phyloP scores from a whole-genome alignment of 192 early-diverging fungal genomes.

The Coemansia guatemalensis region DNA sequence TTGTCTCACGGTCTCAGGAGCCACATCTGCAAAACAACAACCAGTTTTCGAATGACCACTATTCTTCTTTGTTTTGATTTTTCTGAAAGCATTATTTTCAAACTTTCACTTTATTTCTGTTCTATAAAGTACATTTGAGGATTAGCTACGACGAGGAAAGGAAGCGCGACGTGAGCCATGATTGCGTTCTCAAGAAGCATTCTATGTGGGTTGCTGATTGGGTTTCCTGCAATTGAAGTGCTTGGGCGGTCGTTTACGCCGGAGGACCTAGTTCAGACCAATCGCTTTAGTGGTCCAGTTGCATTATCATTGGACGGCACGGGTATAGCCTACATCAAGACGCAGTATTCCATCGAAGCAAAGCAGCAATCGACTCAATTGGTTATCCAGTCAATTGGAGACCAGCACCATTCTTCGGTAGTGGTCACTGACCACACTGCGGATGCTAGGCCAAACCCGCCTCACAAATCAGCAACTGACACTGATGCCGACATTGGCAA shows the following conservation, averaged over 20 bases:
- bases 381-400: conserved; percentile 27
- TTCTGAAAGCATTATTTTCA: too few species aligned
- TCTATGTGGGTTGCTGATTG: conserved; percentile 21
- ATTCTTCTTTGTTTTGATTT: too few species aligned
- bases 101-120: conserved; percentile 4
- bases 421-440: conserved; percentile 16
- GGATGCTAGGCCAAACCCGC: conserved; percentile 34
- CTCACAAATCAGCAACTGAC: background rate
- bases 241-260: conserved; percentile 55
- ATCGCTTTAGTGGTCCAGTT: conserved; percentile 55
- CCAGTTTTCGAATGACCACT: too few species aligned
- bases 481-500: background rate
- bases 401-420: conserved; percentile 4
- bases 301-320: conserved; percentile 57
- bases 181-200: conserved; percentile 2
- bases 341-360: conserved; percentile 59
- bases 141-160: too few species aligned
- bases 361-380: conserved; percentile 56
- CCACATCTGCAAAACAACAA: too few species aligned
- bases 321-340: conserved; percentile 59
- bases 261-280: conserved; percentile 63
- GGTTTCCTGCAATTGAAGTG: conserved; percentile 21
- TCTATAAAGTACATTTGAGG: background rate
- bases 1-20: too few species aligned
- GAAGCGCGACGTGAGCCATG: background rate